Evolutionary conservation across 345 rosid species (phyloP).

Genomic region (Salix exigua): DNA sequence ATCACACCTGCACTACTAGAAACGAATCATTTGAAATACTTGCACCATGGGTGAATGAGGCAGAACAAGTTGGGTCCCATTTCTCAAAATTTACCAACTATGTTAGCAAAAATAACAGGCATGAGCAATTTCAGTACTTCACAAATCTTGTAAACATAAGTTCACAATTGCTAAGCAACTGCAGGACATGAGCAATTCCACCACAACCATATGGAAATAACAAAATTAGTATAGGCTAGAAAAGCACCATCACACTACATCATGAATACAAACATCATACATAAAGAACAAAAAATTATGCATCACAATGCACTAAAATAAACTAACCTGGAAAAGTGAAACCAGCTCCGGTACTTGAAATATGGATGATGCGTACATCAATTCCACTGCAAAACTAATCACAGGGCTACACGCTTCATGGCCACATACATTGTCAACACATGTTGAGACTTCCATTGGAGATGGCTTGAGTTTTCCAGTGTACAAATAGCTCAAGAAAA

Average conservation of each 20-base stretch:
- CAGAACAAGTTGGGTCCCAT: not conserved
- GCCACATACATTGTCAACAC: constrained; percentile 60
- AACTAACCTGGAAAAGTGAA: constrained; percentile 74
- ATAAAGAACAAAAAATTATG: not conserved
- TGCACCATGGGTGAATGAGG: not conserved
- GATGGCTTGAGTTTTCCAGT: constrained; percentile 75
- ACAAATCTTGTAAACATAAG: not conserved
- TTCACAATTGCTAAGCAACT: not conserved
- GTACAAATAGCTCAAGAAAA: constrained; percentile 67
- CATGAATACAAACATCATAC: not conserved
- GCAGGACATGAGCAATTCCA: not conserved
- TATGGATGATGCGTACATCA: constrained; percentile 75
- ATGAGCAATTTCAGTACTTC: not conserved
- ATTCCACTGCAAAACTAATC: constrained; percentile 68
- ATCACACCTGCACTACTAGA: not conserved
- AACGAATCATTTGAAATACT: not conserved
- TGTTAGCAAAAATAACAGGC: not conserved
- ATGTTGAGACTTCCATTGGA: constrained; percentile 72
- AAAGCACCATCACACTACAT: not conserved
- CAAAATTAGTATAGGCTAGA: not conserved
- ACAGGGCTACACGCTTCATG: constrained; percentile 92
- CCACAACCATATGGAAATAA: constrained; percentile 4
- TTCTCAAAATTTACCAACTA: not conserved
- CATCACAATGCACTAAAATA: not conserved
- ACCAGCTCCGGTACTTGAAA: constrained; percentile 75